Evolutionary conservation across 1,139 yeast species (phyloP), one percentile per base, ranked within the genome.

Genomic region (Hansenula sp.): DNA sequence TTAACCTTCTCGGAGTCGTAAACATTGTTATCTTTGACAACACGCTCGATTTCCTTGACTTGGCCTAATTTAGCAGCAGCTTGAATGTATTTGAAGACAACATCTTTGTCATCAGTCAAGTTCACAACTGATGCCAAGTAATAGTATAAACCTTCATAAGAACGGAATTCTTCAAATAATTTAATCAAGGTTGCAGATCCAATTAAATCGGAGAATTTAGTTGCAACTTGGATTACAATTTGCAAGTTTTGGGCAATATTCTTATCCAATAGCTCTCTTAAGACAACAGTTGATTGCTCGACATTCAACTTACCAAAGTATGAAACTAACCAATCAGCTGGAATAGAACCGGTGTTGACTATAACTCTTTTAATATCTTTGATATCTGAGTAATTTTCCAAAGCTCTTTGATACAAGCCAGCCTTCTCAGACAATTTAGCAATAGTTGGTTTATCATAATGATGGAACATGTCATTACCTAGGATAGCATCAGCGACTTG

Each of bases 401-500:
- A 76, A 30, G 99, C 98, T 63, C 96, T 82, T 75, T 91, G 97
- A 66, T 76, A 83, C 55, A 93, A 77, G 17, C 97, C 98, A 16
- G 96, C 91, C 68, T 89, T 89, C 68, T 93, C 99, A 68, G 96
- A 83, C 53, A 94, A 76, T 51, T 84, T 79, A 29, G 98, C 99
- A 63, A 93, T 84, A 36, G 94, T 83, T 57, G 96, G 91, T 58
- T 89, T 87, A 67, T 93, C 99, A 66, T 89, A 93, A 62, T 91
- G 97, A 53, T 93, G 82, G 70, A 94, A 94, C 90, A 93, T 91
- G 50, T 84, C 84, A 67, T 93, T 93, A 48, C 98, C 97, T 61
- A 93, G 77, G 54, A 93, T 94, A 17, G 99, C 99, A 69, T 94
- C 99, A 36, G 99, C 99, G 46, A 94, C 99, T 74, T 94, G 99